Percentiles rank a stretch among this genome's conserved stretches.
These are phyloP conservation scores for Paracamarosporium sp. DNA, from an alignment of 2,329 filamentous ascomycete genomes.

Conservation along the genomic window DNA sequence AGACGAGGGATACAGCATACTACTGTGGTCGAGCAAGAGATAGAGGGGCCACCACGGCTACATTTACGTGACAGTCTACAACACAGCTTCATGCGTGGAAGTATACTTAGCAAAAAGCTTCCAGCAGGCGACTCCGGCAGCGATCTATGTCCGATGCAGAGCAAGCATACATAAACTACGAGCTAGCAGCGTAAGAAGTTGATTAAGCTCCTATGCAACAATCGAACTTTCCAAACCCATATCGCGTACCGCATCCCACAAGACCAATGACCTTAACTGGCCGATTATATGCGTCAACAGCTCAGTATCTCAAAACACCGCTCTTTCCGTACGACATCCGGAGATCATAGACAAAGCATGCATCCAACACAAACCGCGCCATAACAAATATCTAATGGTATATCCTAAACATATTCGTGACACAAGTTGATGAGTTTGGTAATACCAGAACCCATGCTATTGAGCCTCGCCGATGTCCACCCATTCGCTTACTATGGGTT, in stretches of 20 bases:
- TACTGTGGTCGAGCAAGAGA: constrained; percentile 24
- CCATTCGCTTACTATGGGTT: neutral
- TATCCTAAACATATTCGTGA: neutral
- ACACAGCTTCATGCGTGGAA: constrained; percentile 27
- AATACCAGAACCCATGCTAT: neutral
- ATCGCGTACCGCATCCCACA: neutral
- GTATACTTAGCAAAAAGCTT: constrained; percentile 18
- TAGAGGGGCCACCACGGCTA: constrained; percentile 23
- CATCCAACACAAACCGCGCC: neutral
- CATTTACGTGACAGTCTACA: constrained; percentile 28
- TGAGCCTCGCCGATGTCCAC: neutral
- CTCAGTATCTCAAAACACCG: too few relatives aligned
- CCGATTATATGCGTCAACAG: too few relatives aligned
- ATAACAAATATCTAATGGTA: neutral
- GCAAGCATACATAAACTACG: neutral
- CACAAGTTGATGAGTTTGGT: neutral
- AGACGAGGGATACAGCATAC: constrained; percentile 24
- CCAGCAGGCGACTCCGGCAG: neutral
- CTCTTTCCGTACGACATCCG: too few relatives aligned
- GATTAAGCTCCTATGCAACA: neutral
- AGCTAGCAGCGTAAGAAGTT: neutral
- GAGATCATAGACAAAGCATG: too few relatives aligned
- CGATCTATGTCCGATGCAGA: neutral
- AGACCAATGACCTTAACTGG: too few relatives aligned
- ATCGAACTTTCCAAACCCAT: neutral